A percentile compares a stretch with the other conserved stretches of the same genome.
These are phyloP conservation scores for Cymbopogon citratus DNA, from an alignment of 176 grass and related monocot species.

Conservation along the genomic window DNA sequence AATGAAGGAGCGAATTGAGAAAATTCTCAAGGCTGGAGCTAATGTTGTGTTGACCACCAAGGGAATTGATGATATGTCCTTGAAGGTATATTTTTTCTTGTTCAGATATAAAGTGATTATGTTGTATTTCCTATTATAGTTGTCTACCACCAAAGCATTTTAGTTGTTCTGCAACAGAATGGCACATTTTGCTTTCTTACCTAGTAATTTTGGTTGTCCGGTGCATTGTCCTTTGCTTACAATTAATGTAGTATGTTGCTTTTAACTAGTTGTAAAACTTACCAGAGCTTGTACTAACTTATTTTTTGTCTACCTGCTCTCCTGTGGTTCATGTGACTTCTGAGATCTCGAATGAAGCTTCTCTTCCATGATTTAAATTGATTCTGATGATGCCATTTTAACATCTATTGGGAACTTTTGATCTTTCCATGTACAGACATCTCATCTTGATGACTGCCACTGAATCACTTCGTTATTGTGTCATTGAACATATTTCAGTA, in stretches of 20 bases:
- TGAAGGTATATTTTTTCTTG: constrained; percentile 55
- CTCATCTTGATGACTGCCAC: too few species aligned
- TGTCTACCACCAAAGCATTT: neutral
- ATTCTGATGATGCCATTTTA: neutral
- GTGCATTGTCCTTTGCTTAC: neutral
- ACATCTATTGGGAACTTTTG: neutral
- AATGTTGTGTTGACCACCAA: constrained; percentile 91
- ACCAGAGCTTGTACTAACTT: neutral
- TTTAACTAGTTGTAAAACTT: neutral
- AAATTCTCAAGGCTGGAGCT: constrained; percentile 76
- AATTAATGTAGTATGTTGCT: neutral
- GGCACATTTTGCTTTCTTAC: neutral
- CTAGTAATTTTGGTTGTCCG: neutral
- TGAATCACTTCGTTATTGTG: too few species aligned
- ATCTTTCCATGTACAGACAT: too few species aligned
- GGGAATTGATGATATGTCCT: constrained; percentile 95
- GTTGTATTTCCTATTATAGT: neutral
- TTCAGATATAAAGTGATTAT: neutral
- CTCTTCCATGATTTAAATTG: neutral
- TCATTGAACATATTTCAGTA: too few species aligned
- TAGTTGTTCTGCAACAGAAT: neutral
- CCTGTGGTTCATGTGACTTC: neutral
- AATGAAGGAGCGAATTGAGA: constrained; percentile 86
- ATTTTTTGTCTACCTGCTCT: neutral
- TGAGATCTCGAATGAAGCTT: neutral